Conservation (phyloP, 169 alveolate species). For the Plasmodium berghei region DNA sequence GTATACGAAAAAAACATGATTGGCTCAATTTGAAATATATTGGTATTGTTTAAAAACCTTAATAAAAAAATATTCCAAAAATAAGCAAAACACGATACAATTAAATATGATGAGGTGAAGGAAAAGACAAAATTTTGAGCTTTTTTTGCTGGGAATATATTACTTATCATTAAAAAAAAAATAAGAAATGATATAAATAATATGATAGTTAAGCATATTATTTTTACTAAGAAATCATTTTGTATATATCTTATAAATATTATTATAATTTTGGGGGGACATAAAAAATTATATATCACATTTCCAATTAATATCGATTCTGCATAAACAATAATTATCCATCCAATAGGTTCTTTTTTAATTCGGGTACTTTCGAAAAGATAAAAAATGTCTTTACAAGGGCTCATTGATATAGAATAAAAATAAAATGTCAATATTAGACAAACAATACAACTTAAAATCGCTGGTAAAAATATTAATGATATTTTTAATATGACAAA, state of each 20-base stretch:
- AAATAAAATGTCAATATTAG: slow-evolving; percentile 62
- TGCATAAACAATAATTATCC: slow-evolving; percentile 65
- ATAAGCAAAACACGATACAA: slow-evolving; percentile 31
- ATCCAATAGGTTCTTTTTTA: slow-evolving; percentile 65
- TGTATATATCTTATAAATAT: not conserved
- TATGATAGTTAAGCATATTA: slow-evolving; percentile 24
- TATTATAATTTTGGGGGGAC: slow-evolving; percentile 13
- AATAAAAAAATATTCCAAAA: slow-evolving; percentile 16
- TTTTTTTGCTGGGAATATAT: slow-evolving; percentile 55
- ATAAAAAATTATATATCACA: slow-evolving; percentile 44
- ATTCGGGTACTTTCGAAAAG: slow-evolving; percentile 18
- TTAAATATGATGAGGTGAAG: slow-evolving; percentile 56
- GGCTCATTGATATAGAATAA: slow-evolving; percentile 48
- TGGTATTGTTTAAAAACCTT: not conserved
- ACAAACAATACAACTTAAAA: slow-evolving; percentile 33
- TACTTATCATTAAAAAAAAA: slow-evolving; percentile 68
- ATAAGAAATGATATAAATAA: slow-evolving; percentile 24
- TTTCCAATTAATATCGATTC: slow-evolving; percentile 53
- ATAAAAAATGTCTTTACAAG: slow-evolving; percentile 24
- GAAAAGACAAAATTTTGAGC: slow-evolving; percentile 74
- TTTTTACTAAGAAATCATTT: slow-evolving; percentile 8
- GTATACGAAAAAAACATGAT: slow-evolving; percentile 50
- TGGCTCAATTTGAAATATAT: slow-evolving; percentile 67
- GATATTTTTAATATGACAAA: slow-evolving; percentile 41
- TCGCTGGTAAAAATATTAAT: slow-evolving; percentile 17